Conservation (phyloP, 116 monocot species). For the Cymodocea nodosa region DNA sequence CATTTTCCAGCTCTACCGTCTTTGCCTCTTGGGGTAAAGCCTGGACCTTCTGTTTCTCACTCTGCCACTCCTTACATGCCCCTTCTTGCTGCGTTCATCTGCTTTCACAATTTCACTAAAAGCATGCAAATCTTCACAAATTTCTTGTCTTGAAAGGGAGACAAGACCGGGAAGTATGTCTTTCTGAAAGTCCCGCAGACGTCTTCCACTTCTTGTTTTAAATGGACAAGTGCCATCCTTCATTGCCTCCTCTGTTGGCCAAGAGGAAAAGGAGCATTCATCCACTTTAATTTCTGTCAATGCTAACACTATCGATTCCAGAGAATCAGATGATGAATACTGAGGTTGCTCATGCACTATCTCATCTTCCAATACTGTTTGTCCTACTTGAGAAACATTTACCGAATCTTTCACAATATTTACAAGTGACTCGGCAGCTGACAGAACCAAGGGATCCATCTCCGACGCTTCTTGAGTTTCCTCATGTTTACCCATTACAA, state of each 20-base stretch:
- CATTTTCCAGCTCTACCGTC: neutral
- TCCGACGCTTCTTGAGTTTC: slow-evolving; percentile 4
- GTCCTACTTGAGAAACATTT: neutral
- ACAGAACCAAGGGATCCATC: slow-evolving; percentile 8
- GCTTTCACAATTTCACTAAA: slow-evolving; percentile 20
- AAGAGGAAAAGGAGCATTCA: slow-evolving; percentile 9
- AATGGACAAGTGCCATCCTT: slow-evolving; percentile 13
- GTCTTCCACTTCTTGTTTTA: slow-evolving; percentile 45
- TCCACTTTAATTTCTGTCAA: slow-evolving; percentile 29
- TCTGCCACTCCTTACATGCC: slow-evolving; percentile 18
- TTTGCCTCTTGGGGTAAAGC: slow-evolving; percentile 1
- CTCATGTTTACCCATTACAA: neutral
- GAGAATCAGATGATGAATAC: slow-evolving; percentile 55
- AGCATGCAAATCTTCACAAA: slow-evolving; percentile 70
- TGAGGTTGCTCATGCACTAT: slow-evolving; percentile 13
- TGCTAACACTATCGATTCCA: slow-evolving; percentile 38
- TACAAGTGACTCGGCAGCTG: slow-evolving; percentile 25
- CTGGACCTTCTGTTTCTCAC: slow-evolving; percentile 30
- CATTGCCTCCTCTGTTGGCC: neutral
- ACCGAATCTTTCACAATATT: slow-evolving; percentile 3
- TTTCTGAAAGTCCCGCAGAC: slow-evolving; percentile 63
- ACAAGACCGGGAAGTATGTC: slow-evolving; percentile 73
- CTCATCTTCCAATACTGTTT: neutral
- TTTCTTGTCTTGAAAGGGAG: slow-evolving; percentile 72
- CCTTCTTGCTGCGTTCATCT: slow-evolving; percentile 30